Evolutionary conservation across 140 eudicot species (phyloP).

Genomic region (Stevia rebaudiana): DNA sequence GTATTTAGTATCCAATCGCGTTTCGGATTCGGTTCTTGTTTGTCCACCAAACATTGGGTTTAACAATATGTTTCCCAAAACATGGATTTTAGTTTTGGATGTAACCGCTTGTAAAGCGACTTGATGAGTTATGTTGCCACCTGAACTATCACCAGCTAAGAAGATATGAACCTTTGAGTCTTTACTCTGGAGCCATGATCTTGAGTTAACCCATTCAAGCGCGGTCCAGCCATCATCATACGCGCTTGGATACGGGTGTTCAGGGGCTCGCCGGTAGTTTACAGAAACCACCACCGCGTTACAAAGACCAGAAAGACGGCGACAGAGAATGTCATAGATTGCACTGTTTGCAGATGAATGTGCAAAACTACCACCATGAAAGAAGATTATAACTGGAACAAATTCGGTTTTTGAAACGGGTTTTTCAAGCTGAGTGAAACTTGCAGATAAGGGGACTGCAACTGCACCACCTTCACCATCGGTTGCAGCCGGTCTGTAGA

Average conservation of each 20-base stretch:
- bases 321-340: slow-evolving; percentile 69
- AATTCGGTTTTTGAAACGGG: slow-evolving; percentile 49
- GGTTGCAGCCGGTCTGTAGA: slow-evolving; percentile 39
- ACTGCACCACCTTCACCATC: slow-evolving; percentile 20
- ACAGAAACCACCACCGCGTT: slow-evolving; percentile 72
- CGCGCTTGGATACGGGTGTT: slow-evolving; percentile 69
- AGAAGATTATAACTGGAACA: slow-evolving; percentile 72
- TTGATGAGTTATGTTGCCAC: slow-evolving; percentile 74
- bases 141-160: slow-evolving; percentile 85
- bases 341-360: slow-evolving; percentile 83
- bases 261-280: slow-evolving; percentile 79
- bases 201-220: slow-evolving; percentile 60
- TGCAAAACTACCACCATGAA: slow-evolving; percentile 87
- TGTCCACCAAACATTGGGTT: slow-evolving; percentile 79
- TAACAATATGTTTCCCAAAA: slow-evolving; percentile 60
- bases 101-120: slow-evolving; percentile 54
- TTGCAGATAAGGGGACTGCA: slow-evolving; percentile 16
- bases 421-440: slow-evolving; percentile 36
- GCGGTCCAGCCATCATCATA: slow-evolving; percentile 85
- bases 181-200: slow-evolving; percentile 57
- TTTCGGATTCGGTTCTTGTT: slow-evolving; percentile 58
- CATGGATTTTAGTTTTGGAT: slow-evolving; percentile 42
- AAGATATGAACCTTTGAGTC: slow-evolving; percentile 59
- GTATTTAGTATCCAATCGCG: slow-evolving; percentile 52
- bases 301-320: slow-evolving; percentile 57